These are phyloP conservation scores for Sporothrix humicola DNA, from an alignment of 2,329 filamentous ascomycete genomes.

Conservation along the genomic window DNA sequence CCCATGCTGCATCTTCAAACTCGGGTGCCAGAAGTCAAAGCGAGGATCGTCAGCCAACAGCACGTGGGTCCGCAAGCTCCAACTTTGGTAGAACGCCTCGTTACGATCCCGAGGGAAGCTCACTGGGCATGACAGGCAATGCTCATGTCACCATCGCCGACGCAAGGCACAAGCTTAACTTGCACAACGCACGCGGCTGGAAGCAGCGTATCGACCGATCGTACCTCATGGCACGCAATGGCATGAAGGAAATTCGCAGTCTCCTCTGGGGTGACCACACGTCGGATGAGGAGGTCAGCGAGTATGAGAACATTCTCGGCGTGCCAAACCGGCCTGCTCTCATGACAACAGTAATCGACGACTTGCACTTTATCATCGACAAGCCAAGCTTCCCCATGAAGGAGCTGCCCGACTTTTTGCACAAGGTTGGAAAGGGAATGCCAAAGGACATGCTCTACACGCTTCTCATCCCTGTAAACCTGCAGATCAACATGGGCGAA, in stretches of 20 bases:
- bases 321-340: conserved; percentile 85
- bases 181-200: conserved; percentile 89
- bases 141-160: conserved; percentile 76
- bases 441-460: conserved; percentile 89
- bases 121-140: conserved; percentile 69
- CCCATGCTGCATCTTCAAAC: neutral
- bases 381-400: conserved; percentile 89
- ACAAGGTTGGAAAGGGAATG: conserved; percentile 95
- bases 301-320: conserved; percentile 82
- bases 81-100: conserved; percentile 54
- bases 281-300: conserved; percentile 78
- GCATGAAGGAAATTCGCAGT: conserved; percentile 78
- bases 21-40: conserved; percentile 50
- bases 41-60: conserved; percentile 53
- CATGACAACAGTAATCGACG: conserved; percentile 78
- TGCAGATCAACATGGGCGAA: conserved; percentile 90
- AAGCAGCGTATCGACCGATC: conserved; percentile 85
- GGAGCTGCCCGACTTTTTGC: conserved; percentile 81
- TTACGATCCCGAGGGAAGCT: conserved; percentile 82
- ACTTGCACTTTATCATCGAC: conserved; percentile 83
- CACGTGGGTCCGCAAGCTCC: conserved; percentile 41
- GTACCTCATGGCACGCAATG: conserved; percentile 69
- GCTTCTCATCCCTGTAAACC: conserved; percentile 85
- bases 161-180: conserved; percentile 75
- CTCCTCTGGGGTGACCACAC: conserved; percentile 84